Evolutionary conservation across 495 filamentous ascomycete species (phyloP), one percentile per base, ranked within the genome.

Genomic region (Tuber indicum): DNA sequence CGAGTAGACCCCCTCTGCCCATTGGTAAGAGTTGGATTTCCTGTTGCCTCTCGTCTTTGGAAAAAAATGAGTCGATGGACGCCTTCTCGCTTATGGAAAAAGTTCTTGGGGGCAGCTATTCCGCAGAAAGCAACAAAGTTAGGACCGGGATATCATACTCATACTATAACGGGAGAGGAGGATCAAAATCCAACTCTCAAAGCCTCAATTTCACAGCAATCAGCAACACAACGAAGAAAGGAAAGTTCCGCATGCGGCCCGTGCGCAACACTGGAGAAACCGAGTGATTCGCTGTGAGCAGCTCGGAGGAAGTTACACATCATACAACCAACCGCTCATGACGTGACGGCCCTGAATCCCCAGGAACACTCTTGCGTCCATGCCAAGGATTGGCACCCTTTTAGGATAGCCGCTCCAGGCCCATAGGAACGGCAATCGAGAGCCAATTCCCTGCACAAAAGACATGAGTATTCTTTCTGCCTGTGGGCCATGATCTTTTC

Each of bases 271-370:
- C 26, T 14, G 58, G 26, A 32, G 14, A 36, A 36, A 36, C 58
- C 58, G 58, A 66, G 58, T 66, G 58, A 66, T 66, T 66, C 58
- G 32, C 32, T 36, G 58, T 66, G 58, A 66, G 58, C 26, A 66
- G 12, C 58, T 36, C 26, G 58, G 58, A 6, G 58, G 26, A 19
- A 17, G 26, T 8, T 32, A 36, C 58, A 41, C 39, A 41, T 2
- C 2, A 17, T 19, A 17, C 42, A 12, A 3, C 52, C 42, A 12
- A 3, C 52, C n/a, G 6, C 58, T 66, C 26, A 17, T 66, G 58
- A 66, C 26, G 58, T 66, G 58, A 66, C 14, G 1, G 58, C 58
- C 26, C 32, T 8, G 58, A 66, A 66, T 17, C 45, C 2, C 16
- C 16, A 2, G 16, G 16, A 5, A 19, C 45, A 19, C 45, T 47